These are phyloP conservation scores for Helminthosporium solani DNA, from an alignment of 2,329 filamentous ascomycete genomes.

Conservation along the genomic window DNA sequence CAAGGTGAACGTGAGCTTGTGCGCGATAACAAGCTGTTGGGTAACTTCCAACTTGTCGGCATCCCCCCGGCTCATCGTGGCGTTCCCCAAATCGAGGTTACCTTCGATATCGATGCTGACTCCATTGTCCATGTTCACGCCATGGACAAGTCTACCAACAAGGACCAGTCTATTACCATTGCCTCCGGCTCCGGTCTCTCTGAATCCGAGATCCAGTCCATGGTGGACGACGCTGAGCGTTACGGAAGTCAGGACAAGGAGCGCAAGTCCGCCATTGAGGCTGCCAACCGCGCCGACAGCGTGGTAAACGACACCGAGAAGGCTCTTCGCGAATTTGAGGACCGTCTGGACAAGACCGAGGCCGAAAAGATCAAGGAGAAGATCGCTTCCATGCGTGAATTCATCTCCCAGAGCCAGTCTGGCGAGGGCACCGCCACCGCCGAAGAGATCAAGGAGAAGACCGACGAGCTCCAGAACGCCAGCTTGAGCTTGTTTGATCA, in stretches of 20 bases:
- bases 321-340: conserved; percentile 93
- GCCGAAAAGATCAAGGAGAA: conserved; percentile 92
- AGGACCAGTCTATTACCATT: conserved; percentile 99
- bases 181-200: conserved; percentile 96
- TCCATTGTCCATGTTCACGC: conserved; percentile 97
- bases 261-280: conserved; percentile 92
- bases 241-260: conserved; percentile 95
- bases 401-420: conserved; percentile 90
- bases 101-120: conserved; percentile 97
- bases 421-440: conserved; percentile 84
- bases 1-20: conserved; percentile 99
- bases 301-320: conserved; percentile 98
- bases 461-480: conserved; percentile 93
- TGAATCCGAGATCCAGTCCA: conserved; percentile 89
- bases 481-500: conserved; percentile 98
- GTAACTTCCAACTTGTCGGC: conserved; percentile 98
- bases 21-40: conserved; percentile 96
- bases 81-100: conserved; percentile 95
- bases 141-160: conserved; percentile 99
- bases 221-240: conserved; percentile 98
- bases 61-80: conserved; percentile 95
- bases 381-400: conserved; percentile 81
- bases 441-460: conserved; percentile 97
- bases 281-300: conserved; percentile 95
- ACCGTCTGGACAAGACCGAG: conserved; percentile 96